Evolutionary conservation across 2,329 filamentous ascomycete species (phyloP).

Genomic region (Phialemonium atrogriseum): DNA sequence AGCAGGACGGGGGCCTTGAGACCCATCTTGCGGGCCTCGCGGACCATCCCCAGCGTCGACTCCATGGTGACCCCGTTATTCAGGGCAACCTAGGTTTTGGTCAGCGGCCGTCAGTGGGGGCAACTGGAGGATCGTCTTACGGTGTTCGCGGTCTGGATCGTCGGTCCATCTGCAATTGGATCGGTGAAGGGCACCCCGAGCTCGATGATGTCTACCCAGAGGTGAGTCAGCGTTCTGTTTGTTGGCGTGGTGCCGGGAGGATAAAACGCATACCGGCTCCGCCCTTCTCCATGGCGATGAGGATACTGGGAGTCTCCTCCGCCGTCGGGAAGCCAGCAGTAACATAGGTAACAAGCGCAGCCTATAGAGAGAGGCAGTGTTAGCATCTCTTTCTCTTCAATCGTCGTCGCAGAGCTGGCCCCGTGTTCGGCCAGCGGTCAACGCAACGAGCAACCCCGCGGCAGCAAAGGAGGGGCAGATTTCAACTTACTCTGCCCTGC

Average conservation of each 20-base stretch:
- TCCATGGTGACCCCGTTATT: slow-evolving; percentile 80
- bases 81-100: slow-evolving; percentile 49
- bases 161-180: slow-evolving; percentile 94
- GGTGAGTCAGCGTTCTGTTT: slow-evolving; percentile 2
- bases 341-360: slow-evolving; percentile 90
- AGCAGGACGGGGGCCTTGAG: slow-evolving; percentile 77
- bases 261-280: slow-evolving; percentile 65
- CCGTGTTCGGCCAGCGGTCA: too few relatives aligned
- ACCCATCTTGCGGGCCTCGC: slow-evolving; percentile 67
- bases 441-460: too few relatives aligned
- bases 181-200: slow-evolving; percentile 96
- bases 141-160: slow-evolving; percentile 92
- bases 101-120: slow-evolving; percentile 1
- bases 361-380: slow-evolving; percentile 32
- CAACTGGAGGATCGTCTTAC: slow-evolving; percentile 31
- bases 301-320: slow-evolving; percentile 73
- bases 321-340: slow-evolving; percentile 85
- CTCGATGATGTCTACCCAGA: slow-evolving; percentile 72
- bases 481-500: slow-evolving; percentile 42
- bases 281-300: slow-evolving; percentile 85
- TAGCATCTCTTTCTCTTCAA: slow-evolving; percentile 5
- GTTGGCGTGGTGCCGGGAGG: slow-evolving; percentile 1
- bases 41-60: slow-evolving; percentile 74
- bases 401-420: not conserved
- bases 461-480: slow-evolving; percentile 17